Base-by-base conservation (phyloP, 2,329 filamentous ascomycete genomes). In the Botryotinia convoluta region DNA sequence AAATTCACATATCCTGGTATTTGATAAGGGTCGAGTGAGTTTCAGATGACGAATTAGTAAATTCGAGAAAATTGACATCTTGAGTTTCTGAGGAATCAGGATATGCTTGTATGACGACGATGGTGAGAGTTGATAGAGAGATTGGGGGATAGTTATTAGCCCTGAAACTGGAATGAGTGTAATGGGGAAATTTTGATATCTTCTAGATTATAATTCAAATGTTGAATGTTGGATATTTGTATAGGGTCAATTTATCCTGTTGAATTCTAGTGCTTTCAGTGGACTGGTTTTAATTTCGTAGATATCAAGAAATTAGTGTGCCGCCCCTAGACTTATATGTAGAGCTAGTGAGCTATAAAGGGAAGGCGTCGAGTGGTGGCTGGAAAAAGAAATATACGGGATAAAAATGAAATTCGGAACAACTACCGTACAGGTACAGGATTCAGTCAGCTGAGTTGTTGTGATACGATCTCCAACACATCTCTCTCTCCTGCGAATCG, bases 291-390 rank as follows among this genome's bases (percentile, higher is more conserved):
- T n/a, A n/a, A n/a, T n/a, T n/a, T n/a, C n/a, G n/a, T n/a, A n/a
- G n/a, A n/a, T n/a, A n/a, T n/a, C n/a, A n/a, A n/a, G n/a, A n/a
- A n/a, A n/a, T n/a, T n/a, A n/a, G n/a, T n/a, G n/a, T n/a, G n/a
- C n/a, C n/a, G n/a, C 0, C 5, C 4, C 16, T 7, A 18, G 4
- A 44, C 6, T 44, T 44, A 5, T 0, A 44, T 18, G 16, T 44
- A 44, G 1, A 1, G 0, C n/a, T n/a, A n/a, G n/a, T n/a, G n/a
- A n/a, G n/a, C 7, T 44, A 1, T 18, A 18, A 18, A 44, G 5
- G 42, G 42, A 18, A 44, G 5, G 42, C 42, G 16, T 44, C 12
- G 37, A 39, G 37, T 39, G 37, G 37, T 39, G n/a, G n/a, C n/a
- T n/a, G n/a, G n/a, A n/a, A n/a, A n/a, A n/a, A n/a, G n/a, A n/a